Evolutionary conservation across 163 green algal species (phyloP).

Genomic region (Coccomyxa subellipsoidea): DNA sequence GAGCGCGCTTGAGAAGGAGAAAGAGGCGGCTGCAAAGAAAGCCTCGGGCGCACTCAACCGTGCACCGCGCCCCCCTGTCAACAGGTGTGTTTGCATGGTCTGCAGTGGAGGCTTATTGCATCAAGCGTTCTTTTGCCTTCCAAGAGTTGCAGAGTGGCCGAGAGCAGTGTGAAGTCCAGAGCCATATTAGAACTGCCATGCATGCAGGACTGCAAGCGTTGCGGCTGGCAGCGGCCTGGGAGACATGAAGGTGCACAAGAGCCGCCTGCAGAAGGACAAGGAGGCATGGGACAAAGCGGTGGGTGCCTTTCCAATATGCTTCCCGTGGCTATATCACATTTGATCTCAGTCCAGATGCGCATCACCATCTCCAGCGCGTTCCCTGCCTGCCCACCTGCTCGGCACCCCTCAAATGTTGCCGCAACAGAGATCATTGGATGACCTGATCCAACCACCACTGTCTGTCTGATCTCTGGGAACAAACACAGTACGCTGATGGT

Average conservation of each 20-base stretch:
- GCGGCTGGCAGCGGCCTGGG: conserved; percentile 3
- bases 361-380: too few species aligned
- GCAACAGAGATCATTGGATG: background rate
- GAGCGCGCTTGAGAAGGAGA: conserved; percentile 23
- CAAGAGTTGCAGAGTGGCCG: background rate
- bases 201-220: background rate
- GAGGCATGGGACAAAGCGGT: conserved; percentile 12
- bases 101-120: background rate
- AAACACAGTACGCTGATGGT: too few species aligned
- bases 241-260: conserved; percentile 24
- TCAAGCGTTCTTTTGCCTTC: background rate
- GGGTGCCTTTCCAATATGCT: background rate
- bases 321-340: background rate
- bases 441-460: background rate
- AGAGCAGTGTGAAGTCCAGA: too few species aligned
- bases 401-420: background rate
- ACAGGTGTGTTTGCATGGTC: background rate
- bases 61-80: background rate
- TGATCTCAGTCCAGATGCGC: background rate
- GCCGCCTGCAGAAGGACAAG: conserved; percentile 19
- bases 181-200: too few species aligned
- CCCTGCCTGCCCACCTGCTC: background rate
- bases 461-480: background rate
- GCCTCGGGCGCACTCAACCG: background rate
- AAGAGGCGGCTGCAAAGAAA: conserved; percentile 18